Conservation (phyloP, 768 basidiomycete genomes). For the Podaxis sp. region DNA sequence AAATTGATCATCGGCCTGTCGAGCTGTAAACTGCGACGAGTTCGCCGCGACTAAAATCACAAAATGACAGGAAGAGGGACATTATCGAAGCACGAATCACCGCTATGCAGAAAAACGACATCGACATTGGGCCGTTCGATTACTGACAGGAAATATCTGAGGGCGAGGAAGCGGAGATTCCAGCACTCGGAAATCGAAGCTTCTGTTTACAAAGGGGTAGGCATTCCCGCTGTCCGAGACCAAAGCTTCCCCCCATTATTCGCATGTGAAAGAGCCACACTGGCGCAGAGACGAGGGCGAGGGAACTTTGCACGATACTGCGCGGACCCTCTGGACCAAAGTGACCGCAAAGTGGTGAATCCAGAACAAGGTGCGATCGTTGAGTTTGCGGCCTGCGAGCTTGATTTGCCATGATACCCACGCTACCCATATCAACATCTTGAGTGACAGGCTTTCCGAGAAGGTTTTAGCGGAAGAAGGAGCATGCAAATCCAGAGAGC, state of each 20-base stretch:
- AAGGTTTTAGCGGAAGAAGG: conserved; percentile 12
- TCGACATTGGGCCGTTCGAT: conserved; percentile 1
- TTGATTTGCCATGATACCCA: conserved; percentile 6
- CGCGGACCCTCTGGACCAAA: not conserved
- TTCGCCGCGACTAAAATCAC: conserved; percentile 13
- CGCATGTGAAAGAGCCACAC: not conserved
- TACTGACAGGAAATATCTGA: conserved; percentile 7
- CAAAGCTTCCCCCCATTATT: conserved; percentile 1
- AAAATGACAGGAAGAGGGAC: conserved; percentile 10
- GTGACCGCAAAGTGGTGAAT: conserved; percentile 4
- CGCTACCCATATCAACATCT: conserved; percentile 12
- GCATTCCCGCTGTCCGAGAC: conserved; percentile 7
- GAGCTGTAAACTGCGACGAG: conserved; percentile 1
- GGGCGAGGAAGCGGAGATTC: conserved; percentile 1
- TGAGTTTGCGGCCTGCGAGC: conserved; percentile 2
- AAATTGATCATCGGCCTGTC: not conserved
- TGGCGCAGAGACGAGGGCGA: not conserved
- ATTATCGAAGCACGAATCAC: conserved; percentile 4
- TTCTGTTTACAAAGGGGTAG: not conserved
- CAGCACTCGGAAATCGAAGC: not conserved
- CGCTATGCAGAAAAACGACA: conserved; percentile 10
- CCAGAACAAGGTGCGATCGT: conserved; percentile 5
- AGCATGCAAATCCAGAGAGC: conserved; percentile 9
- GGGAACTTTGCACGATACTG: not conserved
- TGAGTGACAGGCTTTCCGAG: conserved; percentile 15